phyloP scores from a whole-genome alignment of 2,329 filamentous ascomycete genomes.

The Calonectria crousiana region DNA sequence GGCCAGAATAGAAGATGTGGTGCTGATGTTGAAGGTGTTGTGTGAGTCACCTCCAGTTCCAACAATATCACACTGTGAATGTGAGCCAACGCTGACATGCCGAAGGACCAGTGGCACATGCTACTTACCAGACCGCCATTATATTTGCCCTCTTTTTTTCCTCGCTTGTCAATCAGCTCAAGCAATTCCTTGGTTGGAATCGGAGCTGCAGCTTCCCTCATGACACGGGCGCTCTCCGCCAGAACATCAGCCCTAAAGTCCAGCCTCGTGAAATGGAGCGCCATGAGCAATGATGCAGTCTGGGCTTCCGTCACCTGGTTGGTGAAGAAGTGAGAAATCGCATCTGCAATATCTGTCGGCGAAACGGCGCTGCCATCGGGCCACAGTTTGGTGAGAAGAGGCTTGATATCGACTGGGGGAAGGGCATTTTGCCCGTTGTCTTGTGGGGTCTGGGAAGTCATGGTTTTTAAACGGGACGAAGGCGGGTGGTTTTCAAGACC shows the following conservation, averaged over 20 bases:
- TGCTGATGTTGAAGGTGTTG: constrained; percentile 98
- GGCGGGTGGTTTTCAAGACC: not conserved
- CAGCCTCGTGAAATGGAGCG: constrained; percentile 89
- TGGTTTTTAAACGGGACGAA: constrained; percentile 27
- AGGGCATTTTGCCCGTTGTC: constrained; percentile 45
- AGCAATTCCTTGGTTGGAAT: constrained; percentile 75
- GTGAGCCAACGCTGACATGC: constrained; percentile 23
- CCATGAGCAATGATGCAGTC: constrained; percentile 87
- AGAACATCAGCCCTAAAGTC: constrained; percentile 89
- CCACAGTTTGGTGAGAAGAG: constrained; percentile 80
- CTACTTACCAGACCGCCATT: constrained; percentile 81
- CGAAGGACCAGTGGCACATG: not conserved
- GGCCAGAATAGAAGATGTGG: constrained; percentile 91
- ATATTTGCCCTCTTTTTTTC: constrained; percentile 79
- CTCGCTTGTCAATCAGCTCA: constrained; percentile 70
- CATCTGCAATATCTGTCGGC: constrained; percentile 87
- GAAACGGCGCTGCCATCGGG: constrained; percentile 69
- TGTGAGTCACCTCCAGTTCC: constrained; percentile 96
- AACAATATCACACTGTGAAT: constrained; percentile 83
- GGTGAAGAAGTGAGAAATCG: constrained; percentile 91
- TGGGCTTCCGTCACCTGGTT: constrained; percentile 91
- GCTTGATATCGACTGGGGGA: constrained; percentile 71
- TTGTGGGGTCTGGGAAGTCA: constrained; percentile 46
- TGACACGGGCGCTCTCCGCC: constrained; percentile 83
- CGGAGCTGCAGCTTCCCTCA: constrained; percentile 82